phyloP scores from a whole-genome alignment of 352 stramenopile species.

The Globisporangium iwayamae region DNA sequence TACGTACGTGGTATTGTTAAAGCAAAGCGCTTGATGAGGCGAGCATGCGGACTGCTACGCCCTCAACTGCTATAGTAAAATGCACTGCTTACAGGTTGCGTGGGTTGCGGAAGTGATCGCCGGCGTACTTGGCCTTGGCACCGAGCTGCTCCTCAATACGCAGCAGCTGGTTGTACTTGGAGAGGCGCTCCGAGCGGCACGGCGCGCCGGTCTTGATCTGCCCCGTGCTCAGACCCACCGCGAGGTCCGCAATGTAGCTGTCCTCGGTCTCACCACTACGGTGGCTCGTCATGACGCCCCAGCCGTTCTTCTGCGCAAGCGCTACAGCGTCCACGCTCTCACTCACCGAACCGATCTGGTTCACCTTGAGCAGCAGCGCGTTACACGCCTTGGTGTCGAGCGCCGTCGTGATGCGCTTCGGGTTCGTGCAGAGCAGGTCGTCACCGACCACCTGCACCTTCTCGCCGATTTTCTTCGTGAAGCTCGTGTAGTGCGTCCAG shows the following conservation, averaged over 20 bases:
- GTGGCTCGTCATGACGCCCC: conserved; percentile 99
- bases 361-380: conserved; percentile 99
- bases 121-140: conserved; percentile 67
- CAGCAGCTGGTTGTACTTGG: conserved; percentile 99
- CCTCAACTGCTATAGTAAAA: too few species aligned
- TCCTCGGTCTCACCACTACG: conserved; percentile 99
- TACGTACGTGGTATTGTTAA: too few species aligned
- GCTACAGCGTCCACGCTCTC: conserved; percentile 99
- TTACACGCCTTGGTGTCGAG: conserved; percentile 94
- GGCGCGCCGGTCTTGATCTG: conserved; percentile 99
- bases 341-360: conserved; percentile 99
- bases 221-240: conserved; percentile 97
- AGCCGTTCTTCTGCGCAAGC: conserved; percentile 98
- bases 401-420: conserved; percentile 93
- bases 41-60: too few species aligned
- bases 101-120: conserved; percentile 30
- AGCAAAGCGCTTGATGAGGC: too few species aligned
- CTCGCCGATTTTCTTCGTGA: conserved; percentile 83
- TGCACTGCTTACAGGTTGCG: conserved; percentile 13
- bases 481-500: conserved; percentile 64
- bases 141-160: conserved; percentile 95
- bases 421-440: conserved; percentile 97
- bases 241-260: conserved; percentile 90
- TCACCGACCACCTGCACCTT: conserved; percentile 98
- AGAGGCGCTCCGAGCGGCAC: conserved; percentile 95